These are phyloP conservation scores for Solanum hybrid DNA, from an alignment of 305 asterid genomes.

Conservation along the genomic window DNA sequence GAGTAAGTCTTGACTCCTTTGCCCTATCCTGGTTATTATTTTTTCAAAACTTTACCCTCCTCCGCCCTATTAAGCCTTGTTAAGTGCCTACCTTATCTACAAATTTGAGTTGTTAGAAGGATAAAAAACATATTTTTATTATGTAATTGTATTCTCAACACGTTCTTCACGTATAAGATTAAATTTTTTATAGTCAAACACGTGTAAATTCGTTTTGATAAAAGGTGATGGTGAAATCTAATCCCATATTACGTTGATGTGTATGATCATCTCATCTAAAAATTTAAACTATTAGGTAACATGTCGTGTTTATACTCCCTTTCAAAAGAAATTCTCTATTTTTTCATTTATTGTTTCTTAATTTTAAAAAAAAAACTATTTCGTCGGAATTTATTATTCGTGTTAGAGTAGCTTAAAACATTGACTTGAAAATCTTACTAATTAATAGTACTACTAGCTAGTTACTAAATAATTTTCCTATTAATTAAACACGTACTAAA, in stretches of 20 bases:
- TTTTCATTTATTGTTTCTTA: not conserved
- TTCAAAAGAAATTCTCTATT: not conserved
- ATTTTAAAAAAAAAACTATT: not conserved
- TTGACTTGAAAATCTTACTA: not conserved
- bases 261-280: too few species aligned
- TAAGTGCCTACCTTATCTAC: not conserved
- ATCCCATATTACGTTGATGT: not conserved
- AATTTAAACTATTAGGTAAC: not conserved
- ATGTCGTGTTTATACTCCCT: too few species aligned
- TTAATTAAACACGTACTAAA: not conserved
- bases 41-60: not conserved
- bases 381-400: not conserved
- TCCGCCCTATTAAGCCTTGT: not conserved
- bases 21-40: too few species aligned
- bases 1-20: not conserved
- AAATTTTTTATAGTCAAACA: accelerated
- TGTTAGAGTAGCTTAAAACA: not conserved
- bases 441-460: not conserved
- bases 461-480: not conserved
- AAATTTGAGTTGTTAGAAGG: not conserved
- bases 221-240: accelerated
- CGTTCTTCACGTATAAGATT: accelerated
- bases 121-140: not conserved
- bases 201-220: not conserved
- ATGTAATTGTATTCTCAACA: not conserved